A percentile compares a stretch with the other conserved stretches of the same genome.
phyloP scores from a whole-genome alignment of 2,329 filamentous ascomycete species.

The Tolypocladium endophyticum region DNA sequence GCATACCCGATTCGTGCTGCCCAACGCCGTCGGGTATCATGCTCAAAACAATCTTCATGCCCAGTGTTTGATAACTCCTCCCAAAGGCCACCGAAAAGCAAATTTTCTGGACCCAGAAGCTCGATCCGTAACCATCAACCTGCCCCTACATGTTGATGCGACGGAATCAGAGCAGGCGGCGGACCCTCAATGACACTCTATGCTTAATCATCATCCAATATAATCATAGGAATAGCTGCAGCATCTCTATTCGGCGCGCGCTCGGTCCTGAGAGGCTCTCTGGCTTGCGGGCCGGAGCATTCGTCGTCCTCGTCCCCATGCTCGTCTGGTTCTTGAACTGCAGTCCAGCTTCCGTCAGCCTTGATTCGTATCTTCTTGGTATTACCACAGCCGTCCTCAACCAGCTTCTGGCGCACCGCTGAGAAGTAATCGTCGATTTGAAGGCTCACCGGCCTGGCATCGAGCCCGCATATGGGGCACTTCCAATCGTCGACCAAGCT shows the following conservation, averaged over 20 bases:
- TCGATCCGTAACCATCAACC: too few relatives aligned
- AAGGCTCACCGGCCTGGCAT: conserved; percentile 65
- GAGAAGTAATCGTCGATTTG: conserved; percentile 65
- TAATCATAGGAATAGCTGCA: not conserved
- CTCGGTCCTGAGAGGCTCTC: not conserved
- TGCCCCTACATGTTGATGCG: not conserved
- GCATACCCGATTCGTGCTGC: not conserved
- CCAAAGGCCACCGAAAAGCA: not conserved
- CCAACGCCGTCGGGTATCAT: not conserved
- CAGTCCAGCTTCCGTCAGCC: conserved; percentile 21
- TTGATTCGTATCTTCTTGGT: conserved; percentile 19
- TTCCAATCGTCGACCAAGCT: conserved; percentile 63
- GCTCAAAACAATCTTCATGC: not conserved
- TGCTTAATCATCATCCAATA: not conserved
- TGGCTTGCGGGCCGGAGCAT: not conserved
- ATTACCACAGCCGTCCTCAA: conserved; percentile 7
- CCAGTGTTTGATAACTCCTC: not conserved
- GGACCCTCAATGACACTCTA: conserved; percentile 5
- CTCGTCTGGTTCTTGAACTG: conserved; percentile 19
- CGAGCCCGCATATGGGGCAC: conserved; percentile 72
- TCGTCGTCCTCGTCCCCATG: conserved; percentile 12
- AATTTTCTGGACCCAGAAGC: not conserved
- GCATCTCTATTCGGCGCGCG: not conserved
- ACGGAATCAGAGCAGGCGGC: conserved; percentile 11
- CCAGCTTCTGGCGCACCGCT: conserved; percentile 46